Conservation (phyloP, 768 basidiomycete species). For the Macrolepiota dolichaula region DNA sequence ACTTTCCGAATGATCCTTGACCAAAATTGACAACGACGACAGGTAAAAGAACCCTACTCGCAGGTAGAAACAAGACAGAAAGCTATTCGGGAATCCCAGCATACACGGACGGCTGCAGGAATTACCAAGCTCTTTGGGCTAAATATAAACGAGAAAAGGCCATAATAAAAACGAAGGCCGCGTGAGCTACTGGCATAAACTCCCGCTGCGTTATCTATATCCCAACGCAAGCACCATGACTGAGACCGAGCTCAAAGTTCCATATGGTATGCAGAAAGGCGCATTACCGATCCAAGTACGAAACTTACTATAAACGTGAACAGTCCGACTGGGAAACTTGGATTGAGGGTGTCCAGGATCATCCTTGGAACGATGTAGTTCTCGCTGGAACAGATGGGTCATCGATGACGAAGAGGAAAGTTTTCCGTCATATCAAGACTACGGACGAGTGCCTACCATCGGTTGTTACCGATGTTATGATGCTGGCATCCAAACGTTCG, state of each 20-base stretch:
- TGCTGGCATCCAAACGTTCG: conserved; percentile 59
- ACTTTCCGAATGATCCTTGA: too few relatives aligned
- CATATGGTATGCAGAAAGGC: background rate
- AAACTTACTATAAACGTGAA: background rate
- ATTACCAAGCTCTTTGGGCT: too few relatives aligned
- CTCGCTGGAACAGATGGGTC: conserved; percentile 50
- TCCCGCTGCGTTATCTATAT: too few relatives aligned
- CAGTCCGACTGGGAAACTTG: conserved; percentile 52
- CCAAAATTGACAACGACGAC: too few relatives aligned
- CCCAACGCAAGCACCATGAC: background rate
- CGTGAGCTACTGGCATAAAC: too few relatives aligned
- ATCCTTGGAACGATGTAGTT: conserved; percentile 63
- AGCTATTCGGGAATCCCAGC: too few relatives aligned
- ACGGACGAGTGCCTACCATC: conserved; percentile 33
- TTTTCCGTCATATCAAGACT: conserved; percentile 49
- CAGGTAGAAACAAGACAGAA: too few relatives aligned
- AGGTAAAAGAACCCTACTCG: too few relatives aligned
- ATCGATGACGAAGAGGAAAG: conserved; percentile 46
- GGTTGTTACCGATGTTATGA: too few relatives aligned
- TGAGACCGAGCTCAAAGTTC: background rate
- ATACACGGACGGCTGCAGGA: too few relatives aligned
- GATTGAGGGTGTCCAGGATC: conserved; percentile 61
- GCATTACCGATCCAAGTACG: background rate
- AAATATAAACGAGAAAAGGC: too few relatives aligned
- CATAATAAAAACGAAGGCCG: too few relatives aligned